phyloP scores from a whole-genome alignment of 73 alveolate species.

The Effrenium voratum region DNA sequence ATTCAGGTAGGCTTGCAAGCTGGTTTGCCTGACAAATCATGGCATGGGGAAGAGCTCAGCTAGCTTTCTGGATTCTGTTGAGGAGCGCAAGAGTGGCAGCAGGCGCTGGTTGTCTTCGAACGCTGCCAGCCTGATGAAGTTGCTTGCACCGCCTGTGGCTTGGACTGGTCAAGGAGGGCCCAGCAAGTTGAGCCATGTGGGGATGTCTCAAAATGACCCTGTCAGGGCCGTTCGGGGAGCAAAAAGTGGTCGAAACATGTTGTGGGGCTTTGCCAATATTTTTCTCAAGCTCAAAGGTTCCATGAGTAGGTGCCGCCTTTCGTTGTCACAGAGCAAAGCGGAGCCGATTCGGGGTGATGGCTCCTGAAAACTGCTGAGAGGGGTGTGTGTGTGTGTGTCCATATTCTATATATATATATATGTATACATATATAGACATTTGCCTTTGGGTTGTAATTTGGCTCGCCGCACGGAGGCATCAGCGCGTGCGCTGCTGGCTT shows the following conservation, averaged over 20 bases:
- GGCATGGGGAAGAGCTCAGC: no score
- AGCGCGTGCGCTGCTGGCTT: slow-evolving; percentile 26
- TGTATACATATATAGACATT: no score
- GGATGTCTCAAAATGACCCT: no score
- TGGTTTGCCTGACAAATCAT: no score
- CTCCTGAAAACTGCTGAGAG: not conserved
- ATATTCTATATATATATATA: no score
- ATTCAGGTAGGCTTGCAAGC: no score
- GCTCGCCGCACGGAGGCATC: not conserved
- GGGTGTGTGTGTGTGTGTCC: no score
- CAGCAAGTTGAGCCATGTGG: not conserved
- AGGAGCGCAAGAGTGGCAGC: slow-evolving; percentile 66
- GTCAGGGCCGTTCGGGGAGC: no score
- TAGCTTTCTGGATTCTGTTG: no score
- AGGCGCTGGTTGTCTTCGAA: slow-evolving; percentile 15
- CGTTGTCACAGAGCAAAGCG: not conserved
- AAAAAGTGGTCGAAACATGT: no score
- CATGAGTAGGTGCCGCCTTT: no score
- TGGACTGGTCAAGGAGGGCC: no score
- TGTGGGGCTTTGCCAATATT: not conserved
- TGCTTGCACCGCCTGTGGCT: slow-evolving; percentile 52
- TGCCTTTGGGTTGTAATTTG: not conserved
- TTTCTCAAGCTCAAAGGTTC: not conserved
- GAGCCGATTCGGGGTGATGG: not conserved
- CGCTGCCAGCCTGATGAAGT: slow-evolving; percentile 6